Evolutionary conservation across 2,329 filamentous ascomycete genomes (phyloP).

Genomic region (Harringtonia lauricola): DNA sequence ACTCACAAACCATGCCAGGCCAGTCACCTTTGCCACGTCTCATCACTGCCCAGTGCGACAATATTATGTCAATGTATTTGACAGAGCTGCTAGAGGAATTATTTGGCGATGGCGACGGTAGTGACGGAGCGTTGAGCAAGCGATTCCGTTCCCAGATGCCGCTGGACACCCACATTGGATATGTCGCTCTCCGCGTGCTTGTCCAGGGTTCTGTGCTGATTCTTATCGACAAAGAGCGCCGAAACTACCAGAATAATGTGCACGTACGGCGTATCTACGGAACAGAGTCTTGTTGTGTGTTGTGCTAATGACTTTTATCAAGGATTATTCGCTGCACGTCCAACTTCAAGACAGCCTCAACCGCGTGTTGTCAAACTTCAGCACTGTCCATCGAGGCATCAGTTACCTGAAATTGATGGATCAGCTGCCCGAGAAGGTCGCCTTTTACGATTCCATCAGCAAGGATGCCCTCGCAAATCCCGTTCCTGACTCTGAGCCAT

Average conservation of each 20-base stretch:
- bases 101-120: constrained; percentile 2
- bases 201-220: constrained; percentile 9
- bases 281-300: neutral
- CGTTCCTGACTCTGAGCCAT: neutral
- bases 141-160: constrained; percentile 3
- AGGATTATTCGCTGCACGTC: constrained; percentile 6
- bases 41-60: constrained; percentile 11
- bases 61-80: constrained; percentile 6
- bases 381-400: neutral
- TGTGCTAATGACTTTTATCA: neutral
- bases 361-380: constrained; percentile 3
- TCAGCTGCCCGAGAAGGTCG: neutral
- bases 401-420: neutral
- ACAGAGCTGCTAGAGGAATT: constrained; percentile 3
- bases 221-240: constrained; percentile 11
- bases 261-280: neutral
- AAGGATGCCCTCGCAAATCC: neutral
- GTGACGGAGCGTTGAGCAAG: neutral
- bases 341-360: constrained; percentile 7
- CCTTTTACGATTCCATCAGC: constrained; percentile 1
- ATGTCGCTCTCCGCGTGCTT: constrained; percentile 10
- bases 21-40: constrained; percentile 9
- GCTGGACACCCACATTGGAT: constrained; percentile 7
- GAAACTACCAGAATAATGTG: constrained; percentile 9
- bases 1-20: neutral